These are phyloP conservation scores for Escovopsis sp. DNA, from an alignment of 2,329 filamentous ascomycete genomes.

Conservation along the genomic window DNA sequence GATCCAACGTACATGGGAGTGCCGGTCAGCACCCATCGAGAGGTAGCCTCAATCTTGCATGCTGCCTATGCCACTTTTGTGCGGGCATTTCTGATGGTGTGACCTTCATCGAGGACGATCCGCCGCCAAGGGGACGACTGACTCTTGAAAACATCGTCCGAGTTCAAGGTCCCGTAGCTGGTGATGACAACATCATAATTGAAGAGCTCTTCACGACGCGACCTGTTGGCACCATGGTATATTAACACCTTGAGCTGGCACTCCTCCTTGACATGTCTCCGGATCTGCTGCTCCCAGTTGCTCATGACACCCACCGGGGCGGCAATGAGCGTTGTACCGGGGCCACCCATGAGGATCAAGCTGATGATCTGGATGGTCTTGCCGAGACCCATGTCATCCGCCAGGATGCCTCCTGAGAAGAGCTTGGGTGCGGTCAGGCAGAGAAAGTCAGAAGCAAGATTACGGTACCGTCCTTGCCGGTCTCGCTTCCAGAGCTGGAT, in stretches of 20 bases:
- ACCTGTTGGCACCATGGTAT: constrained; percentile 55
- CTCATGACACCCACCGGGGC: constrained; percentile 78
- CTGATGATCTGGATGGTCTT: constrained; percentile 82
- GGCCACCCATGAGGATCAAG: constrained; percentile 46
- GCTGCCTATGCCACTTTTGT: constrained; percentile 60
- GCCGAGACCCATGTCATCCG: constrained; percentile 81
- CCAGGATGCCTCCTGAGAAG: constrained; percentile 69
- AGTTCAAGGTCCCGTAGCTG: constrained; percentile 63
- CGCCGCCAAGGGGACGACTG: constrained; percentile 51
- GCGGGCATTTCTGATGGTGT: constrained; percentile 63
- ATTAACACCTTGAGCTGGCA: constrained; percentile 50
- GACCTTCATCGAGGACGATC: constrained; percentile 71
- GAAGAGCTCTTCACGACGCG: constrained; percentile 40
- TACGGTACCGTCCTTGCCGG: constrained; percentile 38
- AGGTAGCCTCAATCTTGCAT: constrained; percentile 49
- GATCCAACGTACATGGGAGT: constrained; percentile 53
- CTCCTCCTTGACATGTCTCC: constrained; percentile 52
- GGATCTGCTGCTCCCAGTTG: constrained; percentile 75
- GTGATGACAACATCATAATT: constrained; percentile 67
- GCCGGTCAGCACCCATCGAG: constrained; percentile 66
- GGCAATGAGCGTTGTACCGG: constrained; percentile 60
- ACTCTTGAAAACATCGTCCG: constrained; percentile 27
- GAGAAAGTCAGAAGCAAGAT: constrained; percentile 46
- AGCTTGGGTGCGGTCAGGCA: constrained; percentile 43
- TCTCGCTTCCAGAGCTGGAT: constrained; percentile 66